phyloP scores from a whole-genome alignment of 1,284 basidiomycete species.

The Mycosarcoma mackinlayi region DNA sequence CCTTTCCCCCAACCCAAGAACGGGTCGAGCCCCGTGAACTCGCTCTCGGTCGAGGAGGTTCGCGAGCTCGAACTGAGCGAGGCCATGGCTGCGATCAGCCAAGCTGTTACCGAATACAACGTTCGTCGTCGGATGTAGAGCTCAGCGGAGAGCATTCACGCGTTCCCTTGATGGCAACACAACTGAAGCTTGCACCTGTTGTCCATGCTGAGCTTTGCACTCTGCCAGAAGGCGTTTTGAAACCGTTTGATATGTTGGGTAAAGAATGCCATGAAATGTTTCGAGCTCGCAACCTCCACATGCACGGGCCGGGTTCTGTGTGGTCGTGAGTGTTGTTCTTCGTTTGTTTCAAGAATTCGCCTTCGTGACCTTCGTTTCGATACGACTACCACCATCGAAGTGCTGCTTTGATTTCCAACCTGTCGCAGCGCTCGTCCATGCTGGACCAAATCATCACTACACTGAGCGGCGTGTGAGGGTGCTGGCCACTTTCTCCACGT shows the following conservation, averaged over 20 bases:
- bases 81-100: constrained; percentile 33
- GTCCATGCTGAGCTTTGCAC: too few species aligned
- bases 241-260: not conserved
- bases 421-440: not conserved
- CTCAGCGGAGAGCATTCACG: too few species aligned
- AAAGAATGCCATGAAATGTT: not conserved
- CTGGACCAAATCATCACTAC: not conserved
- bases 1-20: constrained; percentile 39
- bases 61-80: constrained; percentile 20
- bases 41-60: constrained; percentile 19
- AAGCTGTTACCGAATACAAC: constrained; percentile 28
- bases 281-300: constrained; percentile 18
- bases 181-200: too few species aligned
- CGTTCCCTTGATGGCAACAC: too few species aligned
- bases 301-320: constrained; percentile 11
- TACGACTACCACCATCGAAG: not conserved
- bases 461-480: constrained; percentile 2
- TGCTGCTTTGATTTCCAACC: not conserved
- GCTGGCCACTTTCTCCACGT: constrained; percentile 11
- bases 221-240: not conserved
- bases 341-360: constrained; percentile 1
- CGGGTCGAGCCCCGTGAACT: constrained; percentile 3
- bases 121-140: constrained; percentile 19
- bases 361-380: not conserved
- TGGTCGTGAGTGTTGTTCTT: not conserved